Evolutionary conservation across 1,284 basidiomycete genomes (phyloP).

Genomic region (Sporisorium reilianum): DNA sequence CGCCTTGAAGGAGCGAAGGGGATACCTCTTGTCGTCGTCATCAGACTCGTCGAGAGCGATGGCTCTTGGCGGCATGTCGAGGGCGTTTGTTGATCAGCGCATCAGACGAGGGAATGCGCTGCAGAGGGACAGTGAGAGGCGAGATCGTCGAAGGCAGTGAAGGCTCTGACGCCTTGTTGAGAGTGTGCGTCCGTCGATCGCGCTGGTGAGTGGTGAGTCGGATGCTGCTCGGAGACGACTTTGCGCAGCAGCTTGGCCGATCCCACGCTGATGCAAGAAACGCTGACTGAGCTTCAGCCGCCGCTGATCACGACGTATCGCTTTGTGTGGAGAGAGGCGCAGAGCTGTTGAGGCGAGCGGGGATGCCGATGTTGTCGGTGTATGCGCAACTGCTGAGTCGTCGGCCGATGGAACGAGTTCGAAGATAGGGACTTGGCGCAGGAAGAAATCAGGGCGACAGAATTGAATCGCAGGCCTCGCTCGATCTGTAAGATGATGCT

Average conservation of each 20-base stretch:
- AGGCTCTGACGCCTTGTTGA: no score
- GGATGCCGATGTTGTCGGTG: neutral
- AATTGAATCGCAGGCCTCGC: neutral
- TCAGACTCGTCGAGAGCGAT: constrained; percentile 17
- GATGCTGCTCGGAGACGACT: neutral
- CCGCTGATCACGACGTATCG: neutral
- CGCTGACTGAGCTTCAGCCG: neutral
- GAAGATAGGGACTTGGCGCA: neutral
- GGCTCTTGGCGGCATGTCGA: constrained; percentile 22
- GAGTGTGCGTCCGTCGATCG: neutral
- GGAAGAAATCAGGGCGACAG: neutral
- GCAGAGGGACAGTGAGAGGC: neutral
- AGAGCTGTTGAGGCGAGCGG: neutral
- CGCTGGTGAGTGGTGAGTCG: neutral
- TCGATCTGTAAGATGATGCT: neutral
- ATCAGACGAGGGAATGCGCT: neutral
- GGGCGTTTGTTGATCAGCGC: neutral
- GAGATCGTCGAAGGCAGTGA: no score
- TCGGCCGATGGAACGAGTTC: neutral
- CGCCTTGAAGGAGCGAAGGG: constrained; percentile 7
- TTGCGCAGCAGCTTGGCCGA: neutral
- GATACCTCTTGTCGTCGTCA: constrained; percentile 20
- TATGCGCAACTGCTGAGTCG: neutral
- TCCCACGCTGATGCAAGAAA: no score
- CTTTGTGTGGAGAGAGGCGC: neutral